Evolutionary conservation across 202 grass and related monocot genomes (phyloP).

Genomic region (Elaeis oleifera): DNA sequence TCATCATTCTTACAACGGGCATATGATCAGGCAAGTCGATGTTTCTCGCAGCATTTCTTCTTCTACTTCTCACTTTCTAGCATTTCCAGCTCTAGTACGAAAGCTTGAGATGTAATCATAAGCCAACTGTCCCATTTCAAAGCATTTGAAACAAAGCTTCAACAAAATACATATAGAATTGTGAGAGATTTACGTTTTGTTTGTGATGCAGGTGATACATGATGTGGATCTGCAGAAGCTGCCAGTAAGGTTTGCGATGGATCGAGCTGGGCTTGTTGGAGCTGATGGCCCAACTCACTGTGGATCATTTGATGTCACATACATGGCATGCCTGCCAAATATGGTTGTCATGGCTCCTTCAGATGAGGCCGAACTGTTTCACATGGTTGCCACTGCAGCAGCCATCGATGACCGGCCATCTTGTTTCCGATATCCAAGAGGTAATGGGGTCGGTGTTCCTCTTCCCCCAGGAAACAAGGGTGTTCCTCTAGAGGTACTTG

Average conservation of each 20-base stretch:
- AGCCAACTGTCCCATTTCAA: no score
- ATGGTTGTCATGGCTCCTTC: slow-evolving; percentile 98
- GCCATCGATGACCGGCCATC: slow-evolving; percentile 77
- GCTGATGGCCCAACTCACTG: slow-evolving; percentile 85
- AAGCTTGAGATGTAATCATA: no score
- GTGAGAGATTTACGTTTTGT: not conserved
- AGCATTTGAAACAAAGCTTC: no score
- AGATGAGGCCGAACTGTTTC: slow-evolving; percentile 88
- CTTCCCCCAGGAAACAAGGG: slow-evolving; percentile 80
- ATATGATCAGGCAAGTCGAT: slow-evolving; percentile 57
- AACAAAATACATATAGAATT: no score
- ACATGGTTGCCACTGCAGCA: slow-evolving; percentile 90
- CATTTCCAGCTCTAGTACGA: no score
- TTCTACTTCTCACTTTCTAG: no score
- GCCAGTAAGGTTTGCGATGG: slow-evolving; percentile 90
- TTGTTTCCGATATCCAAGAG: slow-evolving; percentile 86
- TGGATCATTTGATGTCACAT: slow-evolving; percentile 86
- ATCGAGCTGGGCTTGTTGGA: slow-evolving; percentile 80
- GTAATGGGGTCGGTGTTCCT: slow-evolving; percentile 69
- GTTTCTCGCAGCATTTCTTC: not conserved
- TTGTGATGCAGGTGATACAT: slow-evolving; percentile 49
- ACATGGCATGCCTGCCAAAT: slow-evolving; percentile 89
- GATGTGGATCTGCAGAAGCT: slow-evolving; percentile 92
- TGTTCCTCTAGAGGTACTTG: slow-evolving; percentile 56
- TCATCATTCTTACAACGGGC: slow-evolving; percentile 92